Conservation (phyloP, 805 yeast genomes). For the Vanderwaltozyma tropicalis region DNA sequence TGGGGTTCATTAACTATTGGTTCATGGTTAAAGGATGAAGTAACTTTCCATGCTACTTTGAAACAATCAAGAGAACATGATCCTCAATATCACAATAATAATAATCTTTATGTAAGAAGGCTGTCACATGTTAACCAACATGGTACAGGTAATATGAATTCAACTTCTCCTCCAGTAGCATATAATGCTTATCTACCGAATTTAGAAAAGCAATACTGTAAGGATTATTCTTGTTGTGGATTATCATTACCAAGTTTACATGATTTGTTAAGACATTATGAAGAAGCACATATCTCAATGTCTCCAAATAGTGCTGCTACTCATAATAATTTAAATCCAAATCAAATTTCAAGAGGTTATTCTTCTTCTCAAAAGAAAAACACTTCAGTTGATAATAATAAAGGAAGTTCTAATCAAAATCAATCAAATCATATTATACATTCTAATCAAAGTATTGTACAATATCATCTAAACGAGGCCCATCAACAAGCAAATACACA, state of each 20-base stretch:
- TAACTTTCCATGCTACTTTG: conserved; percentile 42
- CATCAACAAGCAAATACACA: neutral
- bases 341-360: neutral
- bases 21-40: conserved; percentile 92
- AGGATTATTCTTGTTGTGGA: conserved; percentile 95
- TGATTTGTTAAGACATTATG: conserved; percentile 88
- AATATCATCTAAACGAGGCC: neutral
- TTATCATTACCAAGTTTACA: conserved; percentile 84
- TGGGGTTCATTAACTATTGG: conserved; percentile 97
- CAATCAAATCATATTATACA: neutral
- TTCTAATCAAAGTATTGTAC: neutral
- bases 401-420: neutral
- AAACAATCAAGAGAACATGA: conserved; percentile 6
- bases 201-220: conserved; percentile 90
- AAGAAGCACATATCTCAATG: conserved; percentile 81
- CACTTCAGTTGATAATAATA: neutral
- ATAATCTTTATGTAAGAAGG: neutral
- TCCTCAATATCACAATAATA: neutral
- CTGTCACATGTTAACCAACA: neutral
- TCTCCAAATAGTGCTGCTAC: conserved; percentile 18
- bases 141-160: neutral
- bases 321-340: neutral
- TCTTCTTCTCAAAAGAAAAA: neutral
- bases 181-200: conserved; percentile 77
- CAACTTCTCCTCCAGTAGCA: conserved; percentile 20